A percentile compares a stretch with the other conserved stretches of the same genome.
Evolutionary conservation across 1,139 yeast species (phyloP).

Genomic region (Hansenula lynferdii): DNA sequence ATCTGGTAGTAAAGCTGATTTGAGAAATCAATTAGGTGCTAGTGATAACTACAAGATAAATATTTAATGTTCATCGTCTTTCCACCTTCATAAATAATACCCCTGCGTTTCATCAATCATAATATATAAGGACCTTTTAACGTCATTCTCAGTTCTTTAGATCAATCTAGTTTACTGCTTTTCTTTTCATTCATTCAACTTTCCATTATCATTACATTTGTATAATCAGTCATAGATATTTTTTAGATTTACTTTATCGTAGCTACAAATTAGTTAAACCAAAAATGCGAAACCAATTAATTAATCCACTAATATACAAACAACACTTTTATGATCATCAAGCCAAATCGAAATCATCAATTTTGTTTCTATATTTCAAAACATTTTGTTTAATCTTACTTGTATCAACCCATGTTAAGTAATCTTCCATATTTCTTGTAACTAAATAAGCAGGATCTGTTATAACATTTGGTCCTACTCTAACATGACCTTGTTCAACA

Average conservation of each 20-base stretch:
- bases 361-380: constrained; percentile 81
- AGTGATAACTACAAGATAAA: constrained; percentile 24
- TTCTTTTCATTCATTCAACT: too few relatives aligned
- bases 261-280: too few relatives aligned
- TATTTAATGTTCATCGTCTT: not conserved
- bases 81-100: not conserved
- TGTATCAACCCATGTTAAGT: constrained; percentile 94
- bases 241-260: too few relatives aligned
- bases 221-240: too few relatives aligned
- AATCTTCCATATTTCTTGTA: constrained; percentile 91
- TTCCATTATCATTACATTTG: too few relatives aligned
- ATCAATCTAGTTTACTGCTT: too few relatives aligned
- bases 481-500: constrained; percentile 94
- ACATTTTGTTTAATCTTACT: constrained; percentile 90
- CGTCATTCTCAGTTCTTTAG: not conserved
- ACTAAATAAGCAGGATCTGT: constrained; percentile 96
- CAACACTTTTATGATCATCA: constrained; percentile 20
- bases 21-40: constrained; percentile 33
- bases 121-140: too few relatives aligned
- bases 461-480: constrained; percentile 94
- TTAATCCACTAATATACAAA: not conserved
- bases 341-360: constrained; percentile 72
- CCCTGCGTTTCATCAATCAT: not conserved
- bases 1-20: constrained; percentile 31
- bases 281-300: not conserved